Conservation (phyloP, 768 basidiomycete species). For the Dioszegia hungarica region DNA sequence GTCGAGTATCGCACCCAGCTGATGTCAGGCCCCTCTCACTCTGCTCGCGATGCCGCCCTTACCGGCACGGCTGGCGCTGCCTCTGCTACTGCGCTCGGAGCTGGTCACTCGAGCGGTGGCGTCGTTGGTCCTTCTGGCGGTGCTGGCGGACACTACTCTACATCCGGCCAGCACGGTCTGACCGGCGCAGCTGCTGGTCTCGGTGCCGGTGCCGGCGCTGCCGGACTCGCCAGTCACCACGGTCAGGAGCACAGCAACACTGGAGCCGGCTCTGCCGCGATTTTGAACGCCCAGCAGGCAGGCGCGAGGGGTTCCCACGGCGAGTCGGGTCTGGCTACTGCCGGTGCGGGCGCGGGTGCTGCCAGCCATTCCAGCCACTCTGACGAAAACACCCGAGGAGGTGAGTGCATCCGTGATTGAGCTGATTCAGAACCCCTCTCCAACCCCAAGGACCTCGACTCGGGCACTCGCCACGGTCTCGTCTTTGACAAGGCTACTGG, state of each 20-base stretch:
- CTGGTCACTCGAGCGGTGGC: conserved; percentile 16
- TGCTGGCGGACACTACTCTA: conserved; percentile 17
- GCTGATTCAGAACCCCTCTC: conserved; percentile 18
- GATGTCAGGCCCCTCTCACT: neutral
- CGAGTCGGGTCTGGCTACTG: no score
- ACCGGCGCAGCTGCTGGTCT: neutral
- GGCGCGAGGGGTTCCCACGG: neutral
- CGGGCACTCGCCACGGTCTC: conserved; percentile 39
- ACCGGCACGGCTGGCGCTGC: conserved; percentile 32
- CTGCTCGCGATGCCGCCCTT: conserved; percentile 11
- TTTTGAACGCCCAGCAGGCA: neutral
- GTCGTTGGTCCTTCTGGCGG: no score
- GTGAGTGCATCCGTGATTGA: conserved; percentile 2
- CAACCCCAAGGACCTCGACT: conserved; percentile 40
- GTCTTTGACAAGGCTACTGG: conserved; percentile 38
- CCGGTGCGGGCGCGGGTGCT: neutral
- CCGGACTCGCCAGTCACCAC: neutral
- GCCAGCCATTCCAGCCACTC: neutral
- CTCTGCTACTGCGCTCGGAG: neutral
- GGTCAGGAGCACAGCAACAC: neutral
- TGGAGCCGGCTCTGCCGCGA: conserved; percentile 1
- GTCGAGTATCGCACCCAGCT: neutral
- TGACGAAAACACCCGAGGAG: conserved; percentile 11
- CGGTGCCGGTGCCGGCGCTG: conserved; percentile 12
- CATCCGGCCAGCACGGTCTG: conserved; percentile 1